phyloP scores from a whole-genome alignment of 2,329 filamentous ascomycete genomes.

The Pyrenochaeta sp. region DNA sequence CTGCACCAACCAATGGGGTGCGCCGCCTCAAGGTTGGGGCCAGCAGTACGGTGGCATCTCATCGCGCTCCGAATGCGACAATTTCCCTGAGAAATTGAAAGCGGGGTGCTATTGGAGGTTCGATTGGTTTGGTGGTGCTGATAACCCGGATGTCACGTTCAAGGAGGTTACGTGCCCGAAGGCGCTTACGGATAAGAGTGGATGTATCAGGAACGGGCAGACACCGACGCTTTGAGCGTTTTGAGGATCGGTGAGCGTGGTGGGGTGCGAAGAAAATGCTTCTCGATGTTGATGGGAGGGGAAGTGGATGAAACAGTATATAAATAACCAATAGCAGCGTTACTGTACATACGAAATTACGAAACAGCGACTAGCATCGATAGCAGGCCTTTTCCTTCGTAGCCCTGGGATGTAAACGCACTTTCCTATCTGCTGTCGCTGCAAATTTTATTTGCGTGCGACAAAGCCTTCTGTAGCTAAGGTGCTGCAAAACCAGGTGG shows the following conservation, averaged over 20 bases:
- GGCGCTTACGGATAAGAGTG: slow-evolving; percentile 40
- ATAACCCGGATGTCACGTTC: slow-evolving; percentile 45
- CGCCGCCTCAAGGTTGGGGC: slow-evolving; percentile 45
- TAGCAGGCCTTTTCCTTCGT: neutral
- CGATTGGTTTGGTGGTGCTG: slow-evolving; percentile 46
- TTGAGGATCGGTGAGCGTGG: neutral
- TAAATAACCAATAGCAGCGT: neutral
- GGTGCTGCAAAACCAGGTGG: too few relatives aligned
- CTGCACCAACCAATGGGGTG: slow-evolving; percentile 45
- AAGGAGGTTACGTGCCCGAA: slow-evolving; percentile 47
- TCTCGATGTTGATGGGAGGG: neutral
- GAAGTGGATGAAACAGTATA: neutral
- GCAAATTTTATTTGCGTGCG: too few relatives aligned
- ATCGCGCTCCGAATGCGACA: slow-evolving; percentile 40
- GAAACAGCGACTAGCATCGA: neutral
- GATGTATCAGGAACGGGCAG: slow-evolving; percentile 32
- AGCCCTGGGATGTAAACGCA: neutral
- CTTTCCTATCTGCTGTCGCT: too few relatives aligned
- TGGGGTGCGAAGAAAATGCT: neutral
- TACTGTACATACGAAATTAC: slow-evolving; percentile 8
- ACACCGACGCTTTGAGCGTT: neutral
- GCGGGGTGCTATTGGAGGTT: slow-evolving; percentile 49
- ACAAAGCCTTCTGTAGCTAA: too few relatives aligned
- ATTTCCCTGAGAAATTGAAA: slow-evolving; percentile 47
- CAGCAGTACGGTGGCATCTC: slow-evolving; percentile 47